Conservation (phyloP, 2,329 filamentous ascomycete genomes). For the Fusarium solani-melongenae region DNA sequence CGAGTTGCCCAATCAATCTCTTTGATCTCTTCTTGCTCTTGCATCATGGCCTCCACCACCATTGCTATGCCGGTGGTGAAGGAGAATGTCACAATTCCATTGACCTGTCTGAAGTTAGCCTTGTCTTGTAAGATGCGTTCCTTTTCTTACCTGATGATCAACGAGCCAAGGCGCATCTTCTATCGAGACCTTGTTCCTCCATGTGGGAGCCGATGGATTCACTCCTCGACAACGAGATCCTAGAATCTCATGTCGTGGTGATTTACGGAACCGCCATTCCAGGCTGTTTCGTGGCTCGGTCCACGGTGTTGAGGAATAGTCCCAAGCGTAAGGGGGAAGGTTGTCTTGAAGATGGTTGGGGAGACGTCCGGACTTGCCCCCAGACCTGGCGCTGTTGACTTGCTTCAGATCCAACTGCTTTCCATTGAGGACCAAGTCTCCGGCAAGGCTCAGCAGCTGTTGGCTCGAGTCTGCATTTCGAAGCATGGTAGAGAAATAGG, state of each 20-base stretch:
- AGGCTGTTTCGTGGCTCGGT: conserved; percentile 36
- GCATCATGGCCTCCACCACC: conserved; percentile 40
- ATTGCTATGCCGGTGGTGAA: conserved; percentile 40
- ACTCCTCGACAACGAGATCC: conserved; percentile 38
- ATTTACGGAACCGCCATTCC: conserved; percentile 39
- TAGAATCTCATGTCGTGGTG: conserved; percentile 37
- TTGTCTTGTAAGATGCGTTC: background rate
- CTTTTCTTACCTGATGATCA: conserved; percentile 34
- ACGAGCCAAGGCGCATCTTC: conserved; percentile 41
- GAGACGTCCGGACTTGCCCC: conserved; percentile 25
- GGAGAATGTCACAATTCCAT: conserved; percentile 37
- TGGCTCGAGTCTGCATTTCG: conserved; percentile 37
- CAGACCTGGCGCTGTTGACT: conserved; percentile 21
- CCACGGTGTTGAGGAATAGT: conserved; percentile 39
- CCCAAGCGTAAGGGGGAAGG: conserved; percentile 38
- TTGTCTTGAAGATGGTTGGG: conserved; percentile 36
- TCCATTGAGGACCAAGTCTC: conserved; percentile 36
- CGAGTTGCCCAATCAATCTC: conserved; percentile 30
- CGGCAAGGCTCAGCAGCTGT: conserved; percentile 33
- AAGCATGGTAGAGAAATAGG: conserved; percentile 36
- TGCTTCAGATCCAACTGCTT: conserved; percentile 29
- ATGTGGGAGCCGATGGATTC: conserved; percentile 40
- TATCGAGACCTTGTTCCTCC: conserved; percentile 40
- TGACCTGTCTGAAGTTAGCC: conserved; percentile 29
- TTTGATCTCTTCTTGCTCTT: conserved; percentile 36